A percentile compares a stretch with the other conserved stretches of the same genome.
phyloP scores from a whole-genome alignment of 1,284 basidiomycete species.

The Lentinula novae-zelandiae region DNA sequence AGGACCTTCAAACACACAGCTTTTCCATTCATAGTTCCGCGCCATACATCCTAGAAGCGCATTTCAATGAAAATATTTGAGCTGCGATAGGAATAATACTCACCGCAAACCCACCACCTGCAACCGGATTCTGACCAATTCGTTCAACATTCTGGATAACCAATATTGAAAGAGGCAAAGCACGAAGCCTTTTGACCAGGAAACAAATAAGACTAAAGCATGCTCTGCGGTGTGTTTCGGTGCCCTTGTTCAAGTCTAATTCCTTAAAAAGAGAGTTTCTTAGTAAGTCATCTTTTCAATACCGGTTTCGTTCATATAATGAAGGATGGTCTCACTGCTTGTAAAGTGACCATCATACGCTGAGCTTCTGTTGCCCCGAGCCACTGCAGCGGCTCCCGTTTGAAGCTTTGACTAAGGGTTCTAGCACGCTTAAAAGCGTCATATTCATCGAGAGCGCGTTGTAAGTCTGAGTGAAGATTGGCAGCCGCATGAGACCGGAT shows the following conservation, averaged over 20 bases:
- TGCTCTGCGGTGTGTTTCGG: not conserved
- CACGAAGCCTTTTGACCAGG: not conserved
- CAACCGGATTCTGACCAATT: not conserved
- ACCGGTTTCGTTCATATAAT: not conserved
- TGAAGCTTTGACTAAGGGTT: not conserved
- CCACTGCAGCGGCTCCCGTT: not conserved
- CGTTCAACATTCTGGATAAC: not conserved
- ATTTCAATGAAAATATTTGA: not conserved
- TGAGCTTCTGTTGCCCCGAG: not conserved
- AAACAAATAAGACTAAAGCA: not conserved
- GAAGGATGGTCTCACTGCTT: not conserved
- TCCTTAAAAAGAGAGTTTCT: not conserved
- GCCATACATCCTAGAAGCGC: not conserved
- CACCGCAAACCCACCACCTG: slow-evolving; percentile 3
- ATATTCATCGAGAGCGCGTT: not conserved
- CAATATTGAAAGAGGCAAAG: not conserved
- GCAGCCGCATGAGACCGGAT: not conserved
- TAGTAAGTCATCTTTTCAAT: not conserved
- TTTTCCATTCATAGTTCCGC: not conserved
- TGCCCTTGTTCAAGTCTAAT: not conserved
- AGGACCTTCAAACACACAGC: slow-evolving; percentile 7
- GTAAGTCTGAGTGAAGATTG: not conserved
- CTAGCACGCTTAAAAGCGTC: not conserved
- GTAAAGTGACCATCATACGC: not conserved
- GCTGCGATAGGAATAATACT: not conserved